Percentiles rank a stretch among this genome's conserved stretches.
These are phyloP conservation scores for Acanthamoeba sp. DNA, from an alignment of 208 protist genomes.

Conservation along the genomic window DNA sequence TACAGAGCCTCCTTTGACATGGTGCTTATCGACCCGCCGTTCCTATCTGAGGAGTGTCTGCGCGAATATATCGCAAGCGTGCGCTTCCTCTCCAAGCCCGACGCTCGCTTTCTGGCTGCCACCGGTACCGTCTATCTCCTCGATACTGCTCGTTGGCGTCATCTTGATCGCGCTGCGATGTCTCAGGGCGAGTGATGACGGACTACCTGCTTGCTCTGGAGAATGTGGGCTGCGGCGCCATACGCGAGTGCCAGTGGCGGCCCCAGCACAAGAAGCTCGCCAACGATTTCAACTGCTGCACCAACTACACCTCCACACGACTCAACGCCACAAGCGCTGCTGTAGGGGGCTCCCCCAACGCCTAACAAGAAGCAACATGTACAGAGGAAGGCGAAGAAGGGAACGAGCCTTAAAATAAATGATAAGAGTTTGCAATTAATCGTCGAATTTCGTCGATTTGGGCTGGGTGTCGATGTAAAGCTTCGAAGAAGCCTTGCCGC, in stretches of 20 bases:
- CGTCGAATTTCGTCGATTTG: constrained; percentile 40
- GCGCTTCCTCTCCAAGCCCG: neutral
- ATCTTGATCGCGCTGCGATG: neutral
- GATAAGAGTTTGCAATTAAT: neutral
- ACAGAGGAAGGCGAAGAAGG: no score
- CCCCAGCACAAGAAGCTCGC: constrained; percentile 15
- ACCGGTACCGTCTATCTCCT: neutral
- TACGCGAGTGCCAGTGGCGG: constrained; percentile 29
- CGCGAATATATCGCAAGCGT: neutral
- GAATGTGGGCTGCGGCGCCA: neutral
- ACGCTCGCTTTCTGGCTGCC: neutral
- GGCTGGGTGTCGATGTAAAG: constrained; percentile 1
- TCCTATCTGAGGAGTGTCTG: constrained; percentile 1
- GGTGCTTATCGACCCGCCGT: constrained; percentile 19
- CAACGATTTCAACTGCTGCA: constrained; percentile 1
- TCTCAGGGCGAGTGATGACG: neutral
- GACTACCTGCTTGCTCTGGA: neutral
- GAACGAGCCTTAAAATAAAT: no score
- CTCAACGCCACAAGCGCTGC: neutral
- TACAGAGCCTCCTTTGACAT: neutral
- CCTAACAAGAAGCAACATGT: no score
- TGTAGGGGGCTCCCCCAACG: no score
- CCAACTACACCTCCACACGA: neutral
- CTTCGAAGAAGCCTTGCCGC: neutral
- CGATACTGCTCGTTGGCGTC: neutral